Base-by-base conservation (phyloP, 2,329 filamentous ascomycete species). In the Sphaerostilbella broomeana region DNA sequence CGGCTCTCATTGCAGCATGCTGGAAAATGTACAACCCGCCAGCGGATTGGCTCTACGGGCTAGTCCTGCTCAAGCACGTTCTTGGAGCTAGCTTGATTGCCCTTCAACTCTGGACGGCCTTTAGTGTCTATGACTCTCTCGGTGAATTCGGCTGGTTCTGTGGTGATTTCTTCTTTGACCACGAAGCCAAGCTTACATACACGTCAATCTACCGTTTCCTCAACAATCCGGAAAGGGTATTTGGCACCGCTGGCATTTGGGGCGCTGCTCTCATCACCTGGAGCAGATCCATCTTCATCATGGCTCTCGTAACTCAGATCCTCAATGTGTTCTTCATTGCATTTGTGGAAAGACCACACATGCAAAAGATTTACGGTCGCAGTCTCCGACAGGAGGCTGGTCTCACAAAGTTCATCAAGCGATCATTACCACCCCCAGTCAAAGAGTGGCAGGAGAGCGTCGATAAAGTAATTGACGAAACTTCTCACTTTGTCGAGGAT, bases 61-160 rank as follows among this genome's bases (percentile, higher is more conserved):
- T 89, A 50, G 84, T 84, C 4, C 70, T 94, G 16, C 73, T 98
- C 43, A 84, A 88, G 57, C 92, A 97, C 56, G 85, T 95, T 18
- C 58, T 97, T 22, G 92, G 92, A 29, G 70, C 75, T 35, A 78
- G 84, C 37, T 69, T 97, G 47, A 79, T 97, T 43, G 80, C 84
- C 9, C 73, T 98, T 35, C 92, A 98, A 56, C 64, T 94, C 13
- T 98, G 92, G 92, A 95, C 89, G 1, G 83, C 87, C 2, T 71
- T 85, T 48, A 95, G 88, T 60, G 89, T 97, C 50, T 94, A 97
- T 60, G 88, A 95, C 35, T 94, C 87, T 2, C 77, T 98, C 0
- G 92, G 92, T 41, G 92, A 98, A 57, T 98, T 97, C 55, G 92
- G 92, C 52, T 98, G 90, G 90, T 97, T 97, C 70, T 97, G 89